Evolutionary conservation across 2,329 filamentous ascomycete species (phyloP).

Genomic region (Ophiocordyceps sinensis): DNA sequence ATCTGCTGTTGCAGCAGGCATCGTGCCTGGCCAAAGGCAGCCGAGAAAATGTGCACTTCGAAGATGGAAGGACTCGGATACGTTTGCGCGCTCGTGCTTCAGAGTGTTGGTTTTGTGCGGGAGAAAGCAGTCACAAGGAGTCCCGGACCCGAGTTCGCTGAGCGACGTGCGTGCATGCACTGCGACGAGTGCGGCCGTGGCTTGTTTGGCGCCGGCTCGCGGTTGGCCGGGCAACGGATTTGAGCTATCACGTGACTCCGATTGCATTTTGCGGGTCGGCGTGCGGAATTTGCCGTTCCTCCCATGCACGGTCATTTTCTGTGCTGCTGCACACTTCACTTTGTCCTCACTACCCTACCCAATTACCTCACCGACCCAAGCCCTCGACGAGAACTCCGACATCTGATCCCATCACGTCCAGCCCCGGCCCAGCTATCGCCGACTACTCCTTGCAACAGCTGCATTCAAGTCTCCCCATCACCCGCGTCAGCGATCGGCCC

Average conservation of each 20-base stretch:
- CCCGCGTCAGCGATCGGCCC: slow-evolving; percentile 2
- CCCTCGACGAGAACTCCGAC: slow-evolving; percentile 1
- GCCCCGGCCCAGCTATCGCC: background rate
- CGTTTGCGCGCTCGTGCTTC: background rate
- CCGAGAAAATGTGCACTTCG: background rate
- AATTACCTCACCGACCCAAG: slow-evolving; percentile 4
- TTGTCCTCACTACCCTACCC: slow-evolving; percentile 10
- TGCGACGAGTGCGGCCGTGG: background rate
- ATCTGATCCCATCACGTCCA: slow-evolving; percentile 1
- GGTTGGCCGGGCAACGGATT: slow-evolving; percentile 8
- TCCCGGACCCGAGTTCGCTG: background rate
- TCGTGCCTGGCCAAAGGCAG: slow-evolving; percentile 17
- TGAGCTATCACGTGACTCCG: slow-evolving; percentile 12
- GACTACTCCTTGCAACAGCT: background rate
- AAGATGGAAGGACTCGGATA: too few species aligned
- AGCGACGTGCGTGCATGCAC: background rate
- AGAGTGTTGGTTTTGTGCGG: background rate
- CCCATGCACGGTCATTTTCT: slow-evolving; percentile 16
- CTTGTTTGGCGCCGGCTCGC: background rate
- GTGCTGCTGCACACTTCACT: slow-evolving; percentile 10
- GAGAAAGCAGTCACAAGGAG: background rate
- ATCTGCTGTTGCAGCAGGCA: slow-evolving; percentile 48
- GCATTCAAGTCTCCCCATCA: background rate
- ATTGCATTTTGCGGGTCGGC: slow-evolving; percentile 3
- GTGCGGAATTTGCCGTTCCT: slow-evolving; percentile 14